Percentiles rank a stretch among this genome's conserved stretches.
These are phyloP conservation scores for Scenedesmus sp. DNA, from an alignment of 163 green algal species.

Conservation along the genomic window DNA sequence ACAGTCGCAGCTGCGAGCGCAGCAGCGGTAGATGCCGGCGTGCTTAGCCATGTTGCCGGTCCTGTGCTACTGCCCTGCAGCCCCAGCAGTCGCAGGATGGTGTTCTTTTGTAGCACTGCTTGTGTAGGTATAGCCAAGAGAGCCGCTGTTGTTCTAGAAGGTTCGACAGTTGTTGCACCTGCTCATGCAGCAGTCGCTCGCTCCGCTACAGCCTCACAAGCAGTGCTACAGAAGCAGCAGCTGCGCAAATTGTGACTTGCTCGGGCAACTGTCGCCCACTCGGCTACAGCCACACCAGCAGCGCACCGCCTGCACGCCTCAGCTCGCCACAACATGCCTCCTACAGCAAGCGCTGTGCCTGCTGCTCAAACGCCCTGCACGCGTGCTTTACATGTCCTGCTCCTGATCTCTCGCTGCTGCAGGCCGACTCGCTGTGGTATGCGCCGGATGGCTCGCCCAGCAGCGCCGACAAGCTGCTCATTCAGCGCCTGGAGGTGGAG, in stretches of 20 bases:
- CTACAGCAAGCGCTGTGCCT: background rate
- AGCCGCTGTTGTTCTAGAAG: too few species aligned
- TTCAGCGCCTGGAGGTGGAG: constrained; percentile 56
- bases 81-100: too few species aligned
- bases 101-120: too few species aligned
- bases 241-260: too few species aligned
- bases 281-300: background rate
- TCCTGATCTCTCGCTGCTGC: background rate
- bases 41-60: background rate
- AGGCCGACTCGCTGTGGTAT: constrained; percentile 55
- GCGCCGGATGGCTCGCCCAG: constrained; percentile 23
- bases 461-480: constrained; percentile 51
- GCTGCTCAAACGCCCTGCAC: background rate
- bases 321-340: background rate
- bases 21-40: background rate
- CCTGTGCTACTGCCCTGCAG: background rate
- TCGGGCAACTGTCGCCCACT: background rate
- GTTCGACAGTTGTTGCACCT: too few species aligned
- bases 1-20: background rate
- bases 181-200: background rate
- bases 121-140: too few species aligned
- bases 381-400: background rate
- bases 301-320: too few species aligned
- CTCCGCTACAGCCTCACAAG: background rate
- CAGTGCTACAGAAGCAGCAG: background rate